Evolutionary conservation across 768 basidiomycete species (phyloP).

Genomic region (Rhizopogon roseolus): DNA sequence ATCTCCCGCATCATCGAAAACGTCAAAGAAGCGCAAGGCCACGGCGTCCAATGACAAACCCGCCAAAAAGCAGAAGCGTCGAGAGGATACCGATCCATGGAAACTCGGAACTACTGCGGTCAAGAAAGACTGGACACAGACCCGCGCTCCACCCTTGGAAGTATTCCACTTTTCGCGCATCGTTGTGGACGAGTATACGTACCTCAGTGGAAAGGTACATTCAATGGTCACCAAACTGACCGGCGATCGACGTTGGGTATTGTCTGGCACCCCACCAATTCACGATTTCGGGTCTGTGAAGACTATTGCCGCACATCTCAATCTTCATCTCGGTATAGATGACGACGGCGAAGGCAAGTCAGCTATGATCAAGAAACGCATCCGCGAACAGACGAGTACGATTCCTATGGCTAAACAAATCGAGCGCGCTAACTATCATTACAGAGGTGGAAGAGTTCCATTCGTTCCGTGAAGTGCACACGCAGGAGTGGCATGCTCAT

Average conservation of each 20-base stretch:
- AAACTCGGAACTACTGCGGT: constrained; percentile 60
- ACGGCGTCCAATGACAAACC: constrained; percentile 26
- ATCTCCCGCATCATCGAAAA: constrained; percentile 30
- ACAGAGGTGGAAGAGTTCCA: constrained; percentile 89
- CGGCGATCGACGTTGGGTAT: constrained; percentile 84
- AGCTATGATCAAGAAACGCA: constrained; percentile 72
- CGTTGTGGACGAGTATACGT: constrained; percentile 94
- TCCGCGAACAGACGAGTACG: constrained; percentile 78
- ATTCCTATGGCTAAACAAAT: not conserved
- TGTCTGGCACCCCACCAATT: constrained; percentile 95
- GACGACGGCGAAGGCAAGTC: constrained; percentile 83
- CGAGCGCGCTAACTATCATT: constrained; percentile 12
- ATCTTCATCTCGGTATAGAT: constrained; percentile 87
- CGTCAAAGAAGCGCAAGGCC: constrained; percentile 42
- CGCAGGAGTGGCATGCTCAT: constrained; percentile 87
- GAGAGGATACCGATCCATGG: constrained; percentile 71
- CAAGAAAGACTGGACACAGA: constrained; percentile 68
- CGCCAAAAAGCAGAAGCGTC: constrained; percentile 56
- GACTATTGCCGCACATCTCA: constrained; percentile 84
- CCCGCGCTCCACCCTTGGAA: constrained; percentile 82
- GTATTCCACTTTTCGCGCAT: constrained; percentile 90
- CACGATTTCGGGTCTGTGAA: constrained; percentile 88
- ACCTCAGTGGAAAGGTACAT: constrained; percentile 76
- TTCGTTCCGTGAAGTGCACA: constrained; percentile 93
- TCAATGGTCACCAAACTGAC: constrained; percentile 72